Evolutionary conservation across 345 rosid species (phyloP), one percentile per base, ranked within the genome.

Genomic region (Isatis tinctoria): DNA sequence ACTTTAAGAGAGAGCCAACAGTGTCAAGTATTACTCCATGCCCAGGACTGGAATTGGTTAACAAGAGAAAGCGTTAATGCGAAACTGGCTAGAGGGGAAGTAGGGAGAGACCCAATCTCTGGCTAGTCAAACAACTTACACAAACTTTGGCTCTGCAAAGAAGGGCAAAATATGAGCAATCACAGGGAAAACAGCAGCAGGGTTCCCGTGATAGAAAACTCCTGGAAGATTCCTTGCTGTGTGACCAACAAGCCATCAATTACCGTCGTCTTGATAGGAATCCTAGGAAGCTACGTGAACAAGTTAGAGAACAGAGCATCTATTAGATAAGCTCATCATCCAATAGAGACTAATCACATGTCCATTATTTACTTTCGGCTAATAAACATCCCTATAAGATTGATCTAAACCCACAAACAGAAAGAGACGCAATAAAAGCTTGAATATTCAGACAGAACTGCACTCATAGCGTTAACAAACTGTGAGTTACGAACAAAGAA

Each of bases 181-280:
- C n/a, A n/a, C n/a, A n/a, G n/a, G n/a, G n/a, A n/a, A n/a, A n/a
- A n/a, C n/a, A n/a, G n/a, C n/a, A n/a, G n/a, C n/a, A n/a, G n/a
- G n/a, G n/a, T n/a, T n/a, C n/a, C n/a, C 69, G 64, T 27, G 3
- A 20, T 14, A 70, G 1, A 70, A 35, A 24, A 85, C 97, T 87
- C 99, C 79, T 86, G 94, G n/a, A n/a, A n/a, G n/a, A n/a, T n/a
- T 60, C 98, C 96, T 70, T 92, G 98, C 24, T 96, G 99, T 26
- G 92, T 89, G n/a, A n/a, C n/a, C 96, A 92, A 90, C 94, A 96
- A 82, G 60, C 99, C 99, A 76, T 92, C 99, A 60, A 96, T 86
- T 35, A 96, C 76, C 82, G 92, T 59, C 14, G 98, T 92, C 87
- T 96, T 96, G 82, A 96, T 88, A 17, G 99, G n/a, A n/a, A n/a